Base-by-base conservation (phyloP, 2,329 filamentous ascomycete genomes). In the Tolypocladium inflatum region DNA sequence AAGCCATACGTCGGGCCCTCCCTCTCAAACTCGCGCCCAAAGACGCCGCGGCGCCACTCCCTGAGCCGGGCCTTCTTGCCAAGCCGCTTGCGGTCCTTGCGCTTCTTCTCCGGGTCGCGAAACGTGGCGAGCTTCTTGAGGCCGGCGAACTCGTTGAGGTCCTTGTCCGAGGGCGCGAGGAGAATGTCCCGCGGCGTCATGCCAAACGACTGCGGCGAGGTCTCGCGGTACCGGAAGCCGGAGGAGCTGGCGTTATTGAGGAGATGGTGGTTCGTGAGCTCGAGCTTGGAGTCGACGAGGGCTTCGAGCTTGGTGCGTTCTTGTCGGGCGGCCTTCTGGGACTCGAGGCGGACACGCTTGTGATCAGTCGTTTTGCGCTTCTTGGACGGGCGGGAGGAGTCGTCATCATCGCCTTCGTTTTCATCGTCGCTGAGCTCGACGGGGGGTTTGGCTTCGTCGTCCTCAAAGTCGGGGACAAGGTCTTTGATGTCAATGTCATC, bases 401-500 rank as follows among this genome's bases (percentile, higher is more conserved):
- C 74, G 3, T 77, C 75, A 0, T 74, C 75, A 0, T 69, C 73
- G 9, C 69, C 68, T 0, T 72, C 70, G 7, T 69, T 69, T 0
- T 73, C 71, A 3, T 69, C 73, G 17, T 75, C 76, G 6, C 83
- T 83, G 2, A 87, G 74, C 1, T 75, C 75, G 59, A 88, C 73
- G 1, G 76, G 74, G 23, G 83, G 81, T 55, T 78, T 74, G 26
- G 53, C 69, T 59, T 80, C 75, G 8, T 83, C 83, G 33, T 90
- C 89, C 23, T 90, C 84, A 68, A 95, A 96, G 61, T 96, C 90
- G 1, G 91, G 91, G 35, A 96, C 77, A 55, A 97, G 80, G 71
- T 96, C 93, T 61, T 89, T 91, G 76, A 99, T 97, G 69, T 97
- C 92, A 66, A 99, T 97, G 70, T 99, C 94, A 67, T 97, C 91